phyloP scores from a whole-genome alignment of 2,329 filamentous ascomycete genomes.

The Trichoderma sp. region DNA sequence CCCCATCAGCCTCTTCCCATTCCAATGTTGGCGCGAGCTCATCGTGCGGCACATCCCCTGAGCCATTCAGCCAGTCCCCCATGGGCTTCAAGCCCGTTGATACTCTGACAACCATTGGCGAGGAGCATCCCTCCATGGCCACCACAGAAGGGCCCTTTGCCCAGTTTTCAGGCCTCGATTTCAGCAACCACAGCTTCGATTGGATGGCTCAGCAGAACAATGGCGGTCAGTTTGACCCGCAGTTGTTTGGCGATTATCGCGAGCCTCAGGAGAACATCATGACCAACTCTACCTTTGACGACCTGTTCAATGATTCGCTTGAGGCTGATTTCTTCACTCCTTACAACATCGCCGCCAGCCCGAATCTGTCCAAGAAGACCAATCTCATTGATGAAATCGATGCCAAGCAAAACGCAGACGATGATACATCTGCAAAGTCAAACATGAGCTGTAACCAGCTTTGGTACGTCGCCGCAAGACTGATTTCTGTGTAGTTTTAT shows the following conservation, averaged over 20 bases:
- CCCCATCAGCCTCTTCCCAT: slow-evolving; percentile 61
- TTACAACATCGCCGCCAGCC: slow-evolving; percentile 62
- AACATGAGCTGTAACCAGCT: slow-evolving; percentile 86
- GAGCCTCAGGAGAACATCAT: slow-evolving; percentile 83
- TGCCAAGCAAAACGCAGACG: slow-evolving; percentile 65
- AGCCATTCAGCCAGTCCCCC: slow-evolving; percentile 70
- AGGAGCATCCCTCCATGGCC: slow-evolving; percentile 52
- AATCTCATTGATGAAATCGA: slow-evolving; percentile 78
- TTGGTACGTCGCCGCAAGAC: slow-evolving; percentile 61
- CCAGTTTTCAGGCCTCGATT: slow-evolving; percentile 34
- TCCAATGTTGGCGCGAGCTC: slow-evolving; percentile 58
- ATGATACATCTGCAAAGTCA: slow-evolving; percentile 55
- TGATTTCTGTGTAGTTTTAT: not conserved
- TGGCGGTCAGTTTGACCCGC: slow-evolving; percentile 82
- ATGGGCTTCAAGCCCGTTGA: slow-evolving; percentile 61
- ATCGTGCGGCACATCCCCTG: slow-evolving; percentile 74
- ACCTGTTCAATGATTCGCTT: slow-evolving; percentile 73
- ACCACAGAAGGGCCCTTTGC: slow-evolving; percentile 35
- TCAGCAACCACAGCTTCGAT: slow-evolving; percentile 59
- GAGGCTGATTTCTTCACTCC: slow-evolving; percentile 78
- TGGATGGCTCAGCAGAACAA: slow-evolving; percentile 81
- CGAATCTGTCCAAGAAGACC: slow-evolving; percentile 49
- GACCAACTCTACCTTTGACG: slow-evolving; percentile 66
- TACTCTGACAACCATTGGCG: slow-evolving; percentile 61
- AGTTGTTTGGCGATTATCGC: slow-evolving; percentile 87